These are phyloP conservation scores for Verticillium longisporum DNA, from an alignment of 2,329 filamentous ascomycete species.

Conservation along the genomic window DNA sequence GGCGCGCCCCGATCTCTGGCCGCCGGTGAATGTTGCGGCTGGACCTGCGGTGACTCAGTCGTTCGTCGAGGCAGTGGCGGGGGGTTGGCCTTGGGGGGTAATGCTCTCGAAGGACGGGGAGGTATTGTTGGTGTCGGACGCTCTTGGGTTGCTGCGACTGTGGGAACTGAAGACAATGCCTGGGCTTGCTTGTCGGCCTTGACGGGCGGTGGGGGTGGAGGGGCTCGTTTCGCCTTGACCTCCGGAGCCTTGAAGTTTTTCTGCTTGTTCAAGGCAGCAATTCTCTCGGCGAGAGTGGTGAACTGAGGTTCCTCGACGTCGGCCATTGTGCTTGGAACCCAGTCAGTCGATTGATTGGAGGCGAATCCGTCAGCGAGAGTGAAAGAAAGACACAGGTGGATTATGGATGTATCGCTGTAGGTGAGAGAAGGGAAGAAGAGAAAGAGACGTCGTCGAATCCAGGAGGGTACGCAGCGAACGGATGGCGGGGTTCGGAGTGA, in stretches of 20 bases:
- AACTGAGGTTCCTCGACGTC: conserved; percentile 57
- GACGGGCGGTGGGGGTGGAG: conserved; percentile 39
- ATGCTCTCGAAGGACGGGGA: conserved; percentile 22
- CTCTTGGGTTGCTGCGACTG: conserved; percentile 12
- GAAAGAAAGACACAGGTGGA: background rate
- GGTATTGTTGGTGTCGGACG: conserved; percentile 28
- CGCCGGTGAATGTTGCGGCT: conserved; percentile 15
- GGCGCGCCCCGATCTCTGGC: conserved; percentile 17
- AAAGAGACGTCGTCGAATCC: background rate
- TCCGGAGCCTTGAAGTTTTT: conserved; percentile 46
- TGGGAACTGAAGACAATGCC: conserved; percentile 26
- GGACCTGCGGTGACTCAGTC: conserved; percentile 16
- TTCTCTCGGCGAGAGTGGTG: conserved; percentile 53
- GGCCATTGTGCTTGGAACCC: conserved; percentile 35
- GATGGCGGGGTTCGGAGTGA: background rate
- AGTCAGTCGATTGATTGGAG: too few relatives aligned
- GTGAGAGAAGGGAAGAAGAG: background rate
- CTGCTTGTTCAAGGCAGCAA: conserved; percentile 56
- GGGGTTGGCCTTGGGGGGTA: conserved; percentile 19
- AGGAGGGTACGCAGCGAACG: background rate
- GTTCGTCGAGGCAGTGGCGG: conserved; percentile 32
- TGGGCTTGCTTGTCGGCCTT: conserved; percentile 30
- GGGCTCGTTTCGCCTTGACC: conserved; percentile 26
- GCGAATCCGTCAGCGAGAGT: too few relatives aligned
- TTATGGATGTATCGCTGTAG: background rate